A percentile compares a stretch with the other conserved stretches of the same genome.
Evolutionary conservation across 208 protist genomes (phyloP).

Genomic region (Angomonas deanei): DNA sequence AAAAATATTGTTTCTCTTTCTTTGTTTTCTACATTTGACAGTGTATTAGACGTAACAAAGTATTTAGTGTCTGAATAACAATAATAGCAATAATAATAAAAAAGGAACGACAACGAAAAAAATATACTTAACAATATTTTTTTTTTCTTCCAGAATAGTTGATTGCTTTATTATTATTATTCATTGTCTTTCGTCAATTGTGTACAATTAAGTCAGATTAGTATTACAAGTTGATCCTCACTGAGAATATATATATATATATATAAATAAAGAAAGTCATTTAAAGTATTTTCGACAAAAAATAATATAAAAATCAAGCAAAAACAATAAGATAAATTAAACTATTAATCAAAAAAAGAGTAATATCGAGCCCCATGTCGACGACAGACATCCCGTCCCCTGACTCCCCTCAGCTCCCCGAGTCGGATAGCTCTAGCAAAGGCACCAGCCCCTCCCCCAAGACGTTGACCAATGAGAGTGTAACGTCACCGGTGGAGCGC

Average conservation of each 20-base stretch:
- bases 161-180: too few species aligned
- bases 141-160: too few species aligned
- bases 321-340: neutral
- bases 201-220: too few species aligned
- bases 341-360: conserved; percentile 1
- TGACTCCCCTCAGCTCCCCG: too few species aligned
- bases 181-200: too few species aligned
- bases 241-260: conserved; percentile 1
- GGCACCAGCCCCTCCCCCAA: neutral
- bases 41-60: too few species aligned
- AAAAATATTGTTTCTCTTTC: conserved; percentile 6
- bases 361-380: too few species aligned
- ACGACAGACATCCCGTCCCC: too few species aligned
- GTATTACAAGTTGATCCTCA: neutral
- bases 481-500: neutral
- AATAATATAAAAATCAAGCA: neutral
- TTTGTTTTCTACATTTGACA: conserved; percentile 6
- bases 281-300: neutral
- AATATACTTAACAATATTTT: neutral
- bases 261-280: neutral
- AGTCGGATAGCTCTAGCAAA: too few species aligned
- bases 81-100: conserved; percentile 1
- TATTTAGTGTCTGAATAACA: neutral
- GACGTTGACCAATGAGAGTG: neutral
- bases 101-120: neutral